Evolutionary conservation across 2,329 filamentous ascomycete species (phyloP).

Genomic region (Paraconiothyrium brasiliense): DNA sequence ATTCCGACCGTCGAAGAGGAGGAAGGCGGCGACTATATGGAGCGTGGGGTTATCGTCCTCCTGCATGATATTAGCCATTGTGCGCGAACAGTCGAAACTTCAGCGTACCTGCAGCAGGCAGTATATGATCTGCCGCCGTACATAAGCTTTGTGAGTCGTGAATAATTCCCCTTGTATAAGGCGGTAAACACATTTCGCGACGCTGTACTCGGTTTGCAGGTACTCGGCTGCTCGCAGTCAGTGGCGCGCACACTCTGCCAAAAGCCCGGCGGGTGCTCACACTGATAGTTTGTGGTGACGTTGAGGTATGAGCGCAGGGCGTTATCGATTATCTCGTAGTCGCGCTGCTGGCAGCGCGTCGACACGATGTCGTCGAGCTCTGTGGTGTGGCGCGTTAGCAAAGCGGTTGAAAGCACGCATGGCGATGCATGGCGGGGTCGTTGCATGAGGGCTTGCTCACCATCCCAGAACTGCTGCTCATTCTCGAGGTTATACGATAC

Average conservation of each 20-base stretch:
- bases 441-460: slow-evolving; percentile 60
- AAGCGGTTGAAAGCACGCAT: not conserved
- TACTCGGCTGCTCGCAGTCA: slow-evolving; percentile 67
- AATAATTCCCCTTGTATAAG: slow-evolving; percentile 82
- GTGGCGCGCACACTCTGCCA: slow-evolving; percentile 6
- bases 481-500: slow-evolving; percentile 74
- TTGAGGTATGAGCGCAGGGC: slow-evolving; percentile 84
- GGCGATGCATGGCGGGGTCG: slow-evolving; percentile 31
- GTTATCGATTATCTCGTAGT: slow-evolving; percentile 80
- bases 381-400: slow-evolving; percentile 55
- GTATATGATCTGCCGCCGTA: slow-evolving; percentile 91
- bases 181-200: slow-evolving; percentile 80
- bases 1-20: slow-evolving; percentile 84
- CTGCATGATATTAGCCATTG: slow-evolving; percentile 56
- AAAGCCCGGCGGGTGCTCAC: slow-evolving; percentile 48
- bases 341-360: slow-evolving; percentile 66
- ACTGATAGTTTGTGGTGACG: slow-evolving; percentile 77
- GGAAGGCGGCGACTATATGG: slow-evolving; percentile 81
- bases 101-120: slow-evolving; percentile 74
- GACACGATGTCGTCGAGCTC: slow-evolving; percentile 74
- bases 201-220: slow-evolving; percentile 78
- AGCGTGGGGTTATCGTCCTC: slow-evolving; percentile 86
- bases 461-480: slow-evolving; percentile 89
- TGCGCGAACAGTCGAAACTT: not conserved
- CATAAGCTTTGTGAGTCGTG: slow-evolving; percentile 78